Base-by-base conservation (phyloP, 305 asterid genomes). In the Fraxinus latifolia region DNA sequence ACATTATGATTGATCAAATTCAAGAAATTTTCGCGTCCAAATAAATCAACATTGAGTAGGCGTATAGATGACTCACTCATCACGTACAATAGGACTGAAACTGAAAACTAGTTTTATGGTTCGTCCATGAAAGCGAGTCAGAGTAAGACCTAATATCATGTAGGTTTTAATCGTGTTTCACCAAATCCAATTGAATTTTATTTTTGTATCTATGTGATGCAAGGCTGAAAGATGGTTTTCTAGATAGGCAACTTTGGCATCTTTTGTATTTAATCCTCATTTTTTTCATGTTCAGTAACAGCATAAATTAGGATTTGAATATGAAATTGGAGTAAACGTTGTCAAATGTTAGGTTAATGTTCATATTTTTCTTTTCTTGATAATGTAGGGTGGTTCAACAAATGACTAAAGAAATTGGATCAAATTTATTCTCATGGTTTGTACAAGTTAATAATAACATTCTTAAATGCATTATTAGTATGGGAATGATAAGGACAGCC, bases 341-440 rank as follows among this genome's bases (percentile, higher is more conserved):
- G 89, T 78, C 83, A 78, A 68, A 77, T 70, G 68, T 29, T 19
- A 67, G 72, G 62, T 78, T 74, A 23, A 25, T 29, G 50, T 67
- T 71, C 19, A 15, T 17, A 6, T 14, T 17, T 44, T 74, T 25
- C 39, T 73, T 74, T 17, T 42, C 53, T 67, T 84, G 82, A 80
- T 87, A 84, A 84, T 82, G 62, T 53, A 80, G 82, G 80, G 89
- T 87, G 80, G 89, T 87, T 87, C 89, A 87, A 84, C 89, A 87
- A 84, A 87, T 82, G 84, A 81, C 50, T n/a, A 53, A 53, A 53
- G 62, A 60, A 60, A 60, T 19, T 60, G 25, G 15, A 19, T 17
- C 31, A 60, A 60, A 60, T 17, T 60, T 60, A 53, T 15, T 60
- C 31, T 19, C 14, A 60, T 60, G 70, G 31, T 60, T 58, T 60